A percentile compares a stretch with the other conserved stretches of the same genome.
Conservation (phyloP, 2,329 filamentous ascomycete species). For the Diplodia sapinea region DNA sequence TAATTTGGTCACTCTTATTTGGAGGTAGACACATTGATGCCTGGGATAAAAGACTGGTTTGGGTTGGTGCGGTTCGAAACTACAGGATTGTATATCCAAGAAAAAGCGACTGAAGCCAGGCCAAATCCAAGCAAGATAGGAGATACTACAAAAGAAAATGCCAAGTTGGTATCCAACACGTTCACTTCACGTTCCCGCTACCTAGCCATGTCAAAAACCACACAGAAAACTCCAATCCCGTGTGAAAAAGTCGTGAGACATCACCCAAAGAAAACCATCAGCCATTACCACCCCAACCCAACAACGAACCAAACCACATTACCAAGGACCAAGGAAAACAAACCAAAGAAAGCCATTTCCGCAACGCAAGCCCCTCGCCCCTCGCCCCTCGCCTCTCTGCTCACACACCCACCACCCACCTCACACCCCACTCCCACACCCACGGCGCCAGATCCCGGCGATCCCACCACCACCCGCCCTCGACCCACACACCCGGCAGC, state of each 20-base stretch:
- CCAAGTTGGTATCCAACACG: not conserved
- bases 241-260: not conserved
- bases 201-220: not conserved
- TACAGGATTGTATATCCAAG: too few relatives aligned
- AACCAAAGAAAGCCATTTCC: not conserved
- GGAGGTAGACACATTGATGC: too few relatives aligned
- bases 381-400: not conserved
- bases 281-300: not conserved
- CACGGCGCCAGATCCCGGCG: not conserved
- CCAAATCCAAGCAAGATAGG: too few relatives aligned
- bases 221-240: not conserved
- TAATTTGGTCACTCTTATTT: too few relatives aligned
- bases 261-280: not conserved
- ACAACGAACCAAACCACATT: not conserved
- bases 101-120: too few relatives aligned
- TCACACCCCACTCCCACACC: constrained; percentile 11
- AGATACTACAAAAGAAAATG: not conserved
- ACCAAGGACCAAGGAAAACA: not conserved
- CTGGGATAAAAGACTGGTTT: too few relatives aligned
- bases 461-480: not conserved
- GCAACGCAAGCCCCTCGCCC: too few relatives aligned
- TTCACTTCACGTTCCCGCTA: not conserved
- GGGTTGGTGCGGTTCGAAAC: too few relatives aligned
- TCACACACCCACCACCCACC: not conserved
- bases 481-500: not conserved